phyloP scores from a whole-genome alignment of 2,329 filamentous ascomycete species.

The Gnomoniopsis smithogilvyi region DNA sequence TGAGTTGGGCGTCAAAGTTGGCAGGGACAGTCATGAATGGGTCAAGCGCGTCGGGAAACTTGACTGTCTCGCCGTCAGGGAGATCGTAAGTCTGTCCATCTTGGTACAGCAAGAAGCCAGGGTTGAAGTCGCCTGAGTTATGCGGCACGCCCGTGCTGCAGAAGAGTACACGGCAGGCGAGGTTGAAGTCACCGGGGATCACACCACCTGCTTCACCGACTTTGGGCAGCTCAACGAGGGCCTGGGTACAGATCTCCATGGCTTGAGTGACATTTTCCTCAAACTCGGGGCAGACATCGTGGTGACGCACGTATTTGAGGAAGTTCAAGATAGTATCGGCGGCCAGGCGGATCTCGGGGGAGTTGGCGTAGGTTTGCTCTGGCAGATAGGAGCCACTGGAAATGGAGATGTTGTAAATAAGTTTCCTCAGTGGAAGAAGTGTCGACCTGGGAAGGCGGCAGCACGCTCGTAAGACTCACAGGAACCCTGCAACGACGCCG shows the following conservation, averaged over 20 bases:
- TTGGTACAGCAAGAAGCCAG: constrained; percentile 7
- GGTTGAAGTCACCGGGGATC: constrained; percentile 78
- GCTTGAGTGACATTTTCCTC: constrained; percentile 63
- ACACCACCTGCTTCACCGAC: constrained; percentile 46
- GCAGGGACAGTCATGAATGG: constrained; percentile 31
- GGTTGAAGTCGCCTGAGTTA: too few species aligned
- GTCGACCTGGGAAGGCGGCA: not conserved
- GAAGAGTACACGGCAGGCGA: constrained; percentile 68
- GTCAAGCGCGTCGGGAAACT: constrained; percentile 20
- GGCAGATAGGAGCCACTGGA: constrained; percentile 54
- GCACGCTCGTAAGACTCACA: constrained; percentile 52
- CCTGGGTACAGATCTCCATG: constrained; percentile 61
- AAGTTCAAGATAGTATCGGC: constrained; percentile 78
- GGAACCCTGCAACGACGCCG: constrained; percentile 71
- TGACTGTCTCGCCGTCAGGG: constrained; percentile 6
- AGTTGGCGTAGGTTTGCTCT: constrained; percentile 53
- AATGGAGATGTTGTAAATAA: not conserved
- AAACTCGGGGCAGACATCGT: constrained; percentile 85
- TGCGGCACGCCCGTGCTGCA: constrained; percentile 30
- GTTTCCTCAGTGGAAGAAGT: too few species aligned
- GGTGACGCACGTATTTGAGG: constrained; percentile 79
- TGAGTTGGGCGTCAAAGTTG: constrained; percentile 36
- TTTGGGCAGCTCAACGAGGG: constrained; percentile 63
- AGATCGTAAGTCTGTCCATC: constrained; percentile 24
- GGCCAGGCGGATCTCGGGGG: constrained; percentile 52